Conservation (phyloP, 2,329 filamentous ascomycete species). For the Fusarium tjaetaba region DNA sequence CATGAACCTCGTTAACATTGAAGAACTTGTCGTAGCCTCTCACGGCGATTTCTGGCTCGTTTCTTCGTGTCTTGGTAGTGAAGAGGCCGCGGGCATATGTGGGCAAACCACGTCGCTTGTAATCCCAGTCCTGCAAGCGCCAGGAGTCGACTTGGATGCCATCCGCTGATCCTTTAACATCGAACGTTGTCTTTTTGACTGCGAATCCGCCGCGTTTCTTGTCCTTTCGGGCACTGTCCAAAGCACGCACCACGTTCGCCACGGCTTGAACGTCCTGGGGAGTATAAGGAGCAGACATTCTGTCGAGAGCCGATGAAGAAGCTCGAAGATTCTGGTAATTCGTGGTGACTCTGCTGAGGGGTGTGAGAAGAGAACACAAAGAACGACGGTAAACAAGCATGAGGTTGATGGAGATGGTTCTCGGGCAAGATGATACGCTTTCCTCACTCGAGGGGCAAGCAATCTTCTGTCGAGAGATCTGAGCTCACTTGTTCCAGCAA, state of each 20-base stretch:
- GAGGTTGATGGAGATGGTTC: background rate
- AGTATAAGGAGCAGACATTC: slow-evolving; percentile 64
- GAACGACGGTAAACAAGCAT: background rate
- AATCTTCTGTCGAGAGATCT: background rate
- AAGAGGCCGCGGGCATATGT: slow-evolving; percentile 95
- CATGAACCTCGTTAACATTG: slow-evolving; percentile 83
- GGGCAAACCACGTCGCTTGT: slow-evolving; percentile 86
- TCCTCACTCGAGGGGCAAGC: background rate
- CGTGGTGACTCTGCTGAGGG: background rate
- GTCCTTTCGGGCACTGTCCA: slow-evolving; percentile 67
- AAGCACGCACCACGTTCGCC: slow-evolving; percentile 68
- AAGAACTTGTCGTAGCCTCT: slow-evolving; percentile 99
- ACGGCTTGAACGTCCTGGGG: slow-evolving; percentile 77
- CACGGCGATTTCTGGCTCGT: slow-evolving; percentile 79
- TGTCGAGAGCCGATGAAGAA: background rate
- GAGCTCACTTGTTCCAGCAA: background rate
- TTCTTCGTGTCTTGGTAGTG: slow-evolving; percentile 75
- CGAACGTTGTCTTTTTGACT: slow-evolving; percentile 83
- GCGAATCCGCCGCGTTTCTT: slow-evolving; percentile 70
- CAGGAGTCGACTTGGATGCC: slow-evolving; percentile 84
- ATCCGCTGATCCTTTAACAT: slow-evolving; percentile 69
- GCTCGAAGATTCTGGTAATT: background rate
- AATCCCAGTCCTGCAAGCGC: slow-evolving; percentile 95
- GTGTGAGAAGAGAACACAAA: slow-evolving; percentile 20
- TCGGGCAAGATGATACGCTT: background rate